These are phyloP conservation scores for Baorangia bicolor DNA, from an alignment of 768 basidiomycete genomes.

Conservation along the genomic window DNA sequence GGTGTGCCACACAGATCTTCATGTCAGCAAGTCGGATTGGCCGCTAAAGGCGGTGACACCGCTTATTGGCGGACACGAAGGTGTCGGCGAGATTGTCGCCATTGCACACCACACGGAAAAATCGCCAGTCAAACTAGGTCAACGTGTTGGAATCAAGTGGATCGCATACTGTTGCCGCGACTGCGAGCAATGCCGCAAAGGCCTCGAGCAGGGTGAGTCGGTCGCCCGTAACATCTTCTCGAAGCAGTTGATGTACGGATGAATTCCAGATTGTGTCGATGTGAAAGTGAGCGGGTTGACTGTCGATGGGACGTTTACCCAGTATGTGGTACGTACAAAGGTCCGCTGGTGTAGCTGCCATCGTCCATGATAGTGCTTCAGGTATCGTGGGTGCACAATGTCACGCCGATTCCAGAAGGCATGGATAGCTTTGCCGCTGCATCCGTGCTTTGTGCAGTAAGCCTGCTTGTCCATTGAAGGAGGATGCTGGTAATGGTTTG, in stretches of 20 bases:
- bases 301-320: slow-evolving; percentile 73
- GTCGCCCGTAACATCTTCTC: neutral
- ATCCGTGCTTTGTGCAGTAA: slow-evolving; percentile 74
- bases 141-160: slow-evolving; percentile 85
- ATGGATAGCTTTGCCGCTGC: slow-evolving; percentile 66
- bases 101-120: slow-evolving; percentile 62
- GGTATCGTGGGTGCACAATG: slow-evolving; percentile 68
- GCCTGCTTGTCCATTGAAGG: neutral
- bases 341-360: neutral
- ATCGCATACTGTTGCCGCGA: slow-evolving; percentile 69
- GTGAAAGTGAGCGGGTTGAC: slow-evolving; percentile 67
- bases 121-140: slow-evolving; percentile 69
- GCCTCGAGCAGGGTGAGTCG: slow-evolving; percentile 71
- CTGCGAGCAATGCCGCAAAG: slow-evolving; percentile 75
- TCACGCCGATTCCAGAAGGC: slow-evolving; percentile 77
- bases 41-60: slow-evolving; percentile 63
- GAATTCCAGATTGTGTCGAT: slow-evolving; percentile 52
- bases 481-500: neutral
- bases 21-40: slow-evolving; percentile 78
- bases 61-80: slow-evolving; percentile 83
- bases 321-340: slow-evolving; percentile 51
- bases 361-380: slow-evolving; percentile 17
- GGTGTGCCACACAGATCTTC: slow-evolving; percentile 87
- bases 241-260: neutral
- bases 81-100: slow-evolving; percentile 78